phyloP scores from a whole-genome alignment of 495 filamentous ascomycete genomes.

The Geoglossum glabrum region DNA sequence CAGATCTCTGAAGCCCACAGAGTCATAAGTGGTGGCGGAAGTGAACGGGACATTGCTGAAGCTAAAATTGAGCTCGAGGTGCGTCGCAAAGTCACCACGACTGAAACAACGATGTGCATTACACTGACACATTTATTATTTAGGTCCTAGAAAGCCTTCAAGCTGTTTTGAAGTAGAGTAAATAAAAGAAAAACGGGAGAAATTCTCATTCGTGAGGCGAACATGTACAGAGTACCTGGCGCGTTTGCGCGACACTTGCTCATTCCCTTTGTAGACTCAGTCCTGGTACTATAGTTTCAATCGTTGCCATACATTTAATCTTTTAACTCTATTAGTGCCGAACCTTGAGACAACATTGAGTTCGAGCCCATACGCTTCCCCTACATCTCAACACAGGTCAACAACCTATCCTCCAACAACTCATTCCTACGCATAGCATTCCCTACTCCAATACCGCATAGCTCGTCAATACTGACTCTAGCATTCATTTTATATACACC shows the following conservation, averaged over 20 bases:
- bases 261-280: not conserved
- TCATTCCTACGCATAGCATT: not conserved
- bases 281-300: constrained; percentile 2
- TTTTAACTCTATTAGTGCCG: not conserved
- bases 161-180: not conserved
- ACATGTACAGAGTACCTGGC: not conserved
- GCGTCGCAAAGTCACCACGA: constrained; percentile 12
- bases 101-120: not conserved
- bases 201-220: not conserved
- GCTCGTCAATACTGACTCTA: not conserved
- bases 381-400: not conserved
- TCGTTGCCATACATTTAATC: not conserved
- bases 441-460: not conserved
- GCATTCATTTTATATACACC: not conserved
- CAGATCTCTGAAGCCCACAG: constrained; percentile 90
- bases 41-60: constrained; percentile 94
- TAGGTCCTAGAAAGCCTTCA: not conserved
- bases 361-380: not conserved
- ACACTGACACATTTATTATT: not conserved
- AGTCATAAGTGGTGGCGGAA: constrained; percentile 74
- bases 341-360: not conserved
- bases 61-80: constrained; percentile 98
- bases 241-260: not conserved
- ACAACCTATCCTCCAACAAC: not conserved
- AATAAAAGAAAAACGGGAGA: not conserved